Evolutionary conservation across 306 rosid species (phyloP).

Genomic region (Spatholobus suberectus): DNA sequence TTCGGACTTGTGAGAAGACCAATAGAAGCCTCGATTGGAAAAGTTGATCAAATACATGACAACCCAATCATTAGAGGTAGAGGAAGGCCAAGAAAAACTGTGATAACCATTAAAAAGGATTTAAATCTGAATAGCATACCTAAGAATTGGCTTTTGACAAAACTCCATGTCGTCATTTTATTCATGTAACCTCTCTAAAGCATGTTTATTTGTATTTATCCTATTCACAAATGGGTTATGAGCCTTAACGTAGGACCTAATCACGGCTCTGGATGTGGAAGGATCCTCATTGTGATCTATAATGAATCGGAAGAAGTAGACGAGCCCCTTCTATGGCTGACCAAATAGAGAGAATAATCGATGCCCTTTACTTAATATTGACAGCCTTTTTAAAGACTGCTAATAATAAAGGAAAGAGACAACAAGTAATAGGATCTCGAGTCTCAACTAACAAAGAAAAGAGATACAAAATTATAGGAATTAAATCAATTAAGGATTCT

Average conservation of each 20-base stretch:
- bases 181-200: background rate
- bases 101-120: background rate
- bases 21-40: background rate
- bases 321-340: background rate
- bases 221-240: background rate
- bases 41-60: background rate
- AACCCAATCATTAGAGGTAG: background rate
- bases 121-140: background rate
- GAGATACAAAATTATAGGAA: background rate
- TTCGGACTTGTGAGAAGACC: background rate
- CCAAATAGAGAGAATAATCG: background rate
- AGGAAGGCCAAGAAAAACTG: background rate
- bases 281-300: background rate
- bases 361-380: background rate
- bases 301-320: background rate
- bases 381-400: background rate
- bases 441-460: background rate
- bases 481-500: background rate
- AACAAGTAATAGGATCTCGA: background rate
- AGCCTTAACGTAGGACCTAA: background rate
- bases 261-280: background rate
- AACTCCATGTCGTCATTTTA: background rate
- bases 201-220: background rate
- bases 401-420: background rate
- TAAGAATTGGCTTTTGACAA: background rate